Percentiles rank a stretch among this genome's conserved stretches.
These are phyloP conservation scores for Phaseolus coccineus DNA, from an alignment of 331 rosid genomes.

Conservation along the genomic window DNA sequence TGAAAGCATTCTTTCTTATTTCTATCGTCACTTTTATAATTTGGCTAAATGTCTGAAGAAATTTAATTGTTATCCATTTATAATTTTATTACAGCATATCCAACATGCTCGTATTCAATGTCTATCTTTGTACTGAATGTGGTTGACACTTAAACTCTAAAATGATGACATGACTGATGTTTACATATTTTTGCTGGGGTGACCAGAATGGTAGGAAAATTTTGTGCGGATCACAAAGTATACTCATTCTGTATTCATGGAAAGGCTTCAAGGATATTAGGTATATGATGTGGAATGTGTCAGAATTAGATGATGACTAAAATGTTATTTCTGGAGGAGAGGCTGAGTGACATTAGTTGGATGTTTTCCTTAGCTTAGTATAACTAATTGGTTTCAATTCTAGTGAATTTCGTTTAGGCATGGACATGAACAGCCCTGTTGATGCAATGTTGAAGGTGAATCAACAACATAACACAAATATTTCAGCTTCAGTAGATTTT, in stretches of 20 bases:
- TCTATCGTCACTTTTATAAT: slow-evolving; percentile 4
- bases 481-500: too few species aligned
- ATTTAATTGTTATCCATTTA: neutral
- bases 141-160: neutral
- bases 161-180: slow-evolving; percentile 20
- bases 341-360: neutral
- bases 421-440: slow-evolving; percentile 72
- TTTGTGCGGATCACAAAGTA: slow-evolving; percentile 85
- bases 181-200: neutral
- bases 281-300: slow-evolving; percentile 47
- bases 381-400: slow-evolving; percentile 45
- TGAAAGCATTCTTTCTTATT: neutral
- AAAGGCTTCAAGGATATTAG: slow-evolving; percentile 92
- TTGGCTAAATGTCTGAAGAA: slow-evolving; percentile 8
- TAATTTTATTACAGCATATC: neutral
- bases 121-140: neutral
- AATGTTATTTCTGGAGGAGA: slow-evolving; percentile 24
- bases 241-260: slow-evolving; percentile 79
- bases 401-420: slow-evolving; percentile 91
- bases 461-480: too few species aligned
- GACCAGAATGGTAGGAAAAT: slow-evolving; percentile 85
- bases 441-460: slow-evolving; percentile 87
- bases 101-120: neutral
- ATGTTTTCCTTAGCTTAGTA: neutral
- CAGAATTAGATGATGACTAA: slow-evolving; percentile 24